A percentile compares a stretch with the other conserved stretches of the same genome.
Conservation (phyloP, 2,329 filamentous ascomycete genomes). For the Sporothrix protearum region DNA sequence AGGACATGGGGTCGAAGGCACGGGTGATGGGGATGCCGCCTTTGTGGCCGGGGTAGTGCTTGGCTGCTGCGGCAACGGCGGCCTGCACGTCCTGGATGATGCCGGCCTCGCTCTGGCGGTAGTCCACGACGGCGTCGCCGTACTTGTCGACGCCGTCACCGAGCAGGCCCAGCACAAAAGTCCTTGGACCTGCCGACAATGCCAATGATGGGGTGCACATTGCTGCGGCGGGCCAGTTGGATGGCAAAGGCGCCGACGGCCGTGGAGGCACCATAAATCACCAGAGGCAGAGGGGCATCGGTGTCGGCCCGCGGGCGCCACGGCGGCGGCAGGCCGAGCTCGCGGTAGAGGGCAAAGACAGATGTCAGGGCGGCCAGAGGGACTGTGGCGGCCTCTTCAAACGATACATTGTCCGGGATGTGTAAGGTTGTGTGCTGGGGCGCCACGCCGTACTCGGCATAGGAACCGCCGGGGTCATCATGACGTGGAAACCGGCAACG, state of each 20-base stretch:
- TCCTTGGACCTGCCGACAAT: constrained; percentile 47
- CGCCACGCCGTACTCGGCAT: constrained; percentile 44
- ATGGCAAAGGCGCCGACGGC: constrained; percentile 53
- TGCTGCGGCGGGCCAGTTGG: constrained; percentile 46
- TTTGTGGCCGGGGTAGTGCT: background rate
- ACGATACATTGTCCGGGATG: constrained; percentile 37
- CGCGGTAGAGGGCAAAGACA: constrained; percentile 39
- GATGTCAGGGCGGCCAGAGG: constrained; percentile 45
- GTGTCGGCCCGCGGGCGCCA: constrained; percentile 37
- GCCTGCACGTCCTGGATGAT: constrained; percentile 41
- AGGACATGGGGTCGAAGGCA: constrained; percentile 51
- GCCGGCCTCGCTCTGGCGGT: constrained; percentile 48
- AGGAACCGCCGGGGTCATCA: constrained; percentile 37
- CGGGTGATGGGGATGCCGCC: constrained; percentile 33
- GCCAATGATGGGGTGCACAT: constrained; percentile 54
- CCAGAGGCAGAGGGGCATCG: constrained; percentile 22
- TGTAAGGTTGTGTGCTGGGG: constrained; percentile 43
- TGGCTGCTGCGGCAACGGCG: constrained; percentile 35
- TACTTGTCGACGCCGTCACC: constrained; percentile 41
- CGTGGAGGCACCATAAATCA: constrained; percentile 47
- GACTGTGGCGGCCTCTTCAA: constrained; percentile 43
- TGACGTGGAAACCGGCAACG: constrained; percentile 52
- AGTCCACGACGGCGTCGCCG: constrained; percentile 53
- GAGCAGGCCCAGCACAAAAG: constrained; percentile 46
- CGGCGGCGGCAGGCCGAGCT: constrained; percentile 40